Evolutionary conservation across 257 asterid genomes (phyloP), one percentile per base, ranked within the genome.

Genomic region (Osmanthus fragrans): DNA sequence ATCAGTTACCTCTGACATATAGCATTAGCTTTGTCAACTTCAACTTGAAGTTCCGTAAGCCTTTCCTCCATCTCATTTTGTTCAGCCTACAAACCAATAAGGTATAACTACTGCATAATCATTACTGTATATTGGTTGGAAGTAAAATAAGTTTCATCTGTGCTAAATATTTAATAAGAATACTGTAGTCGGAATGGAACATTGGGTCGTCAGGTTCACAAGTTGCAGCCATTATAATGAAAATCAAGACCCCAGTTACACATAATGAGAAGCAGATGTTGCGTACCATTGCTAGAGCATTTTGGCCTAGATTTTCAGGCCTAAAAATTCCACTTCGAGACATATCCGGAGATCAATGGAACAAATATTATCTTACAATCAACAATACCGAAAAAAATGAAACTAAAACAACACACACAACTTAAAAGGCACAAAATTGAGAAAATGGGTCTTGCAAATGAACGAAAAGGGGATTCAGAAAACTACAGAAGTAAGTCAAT

Each of bases 181-280:
- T n/a, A n/a, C n/a, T n/a, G n/a, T n/a, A n/a, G n/a, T 86, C 84
- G 47, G 90, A 79, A 73, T 81, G 86, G 73, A 91, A 85, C 68
- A 91, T n/a, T 30, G 94, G 93, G 74, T 90, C 91, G 30, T 84
- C 87, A 29, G 91, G 91, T 23, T 87, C 77, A 82, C 83, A 88
- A 56, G 91, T 86, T 12, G 87, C 92, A 77, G 94, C 88, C 39
- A 91, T 84, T 66, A 89, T 80, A 74, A 93, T 90, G 85, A 92
- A 87, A 79, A 94, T 81, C 80, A 92, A 73, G 51, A 87, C 88
- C 77, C 91, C 96, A 19, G 86, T 63, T 3, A 90, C 94, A 77
- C 89, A 89, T 21, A 87, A 64, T 23, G 85, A 76, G 83, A 92
- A 90, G 83, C 96, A 89, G 30, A 92, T 88, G 15, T 86, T 87